phyloP scores from a whole-genome alignment of 768 basidiomycete genomes.

The Floccularia luteovirens region DNA sequence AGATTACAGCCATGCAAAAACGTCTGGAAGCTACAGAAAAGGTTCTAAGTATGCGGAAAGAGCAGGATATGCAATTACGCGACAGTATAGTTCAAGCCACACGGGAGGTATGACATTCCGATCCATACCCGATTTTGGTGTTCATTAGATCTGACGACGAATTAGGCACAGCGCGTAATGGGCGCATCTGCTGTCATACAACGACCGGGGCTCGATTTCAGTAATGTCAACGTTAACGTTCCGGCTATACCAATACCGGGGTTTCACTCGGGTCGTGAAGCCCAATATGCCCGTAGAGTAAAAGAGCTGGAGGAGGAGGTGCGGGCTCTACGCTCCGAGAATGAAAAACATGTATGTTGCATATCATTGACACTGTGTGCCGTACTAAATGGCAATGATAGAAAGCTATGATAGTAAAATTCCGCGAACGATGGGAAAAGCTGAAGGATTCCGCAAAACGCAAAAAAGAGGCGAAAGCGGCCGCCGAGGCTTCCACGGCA shows the following conservation, averaged over 20 bases:
- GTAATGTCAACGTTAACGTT: conserved; percentile 49
- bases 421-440: conserved; percentile 85
- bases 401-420: conserved; percentile 80
- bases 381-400: conserved; percentile 20
- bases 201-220: conserved; percentile 46
- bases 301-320: conserved; percentile 82
- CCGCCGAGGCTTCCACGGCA: conserved; percentile 34
- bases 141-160: not conserved
- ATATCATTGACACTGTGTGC: conserved; percentile 1
- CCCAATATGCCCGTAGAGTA: conserved; percentile 51
- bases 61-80: conserved; percentile 72
- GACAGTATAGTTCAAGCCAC: conserved; percentile 72
- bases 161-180: conserved; percentile 75
- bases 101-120: conserved; percentile 39
- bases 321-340: conserved; percentile 53
- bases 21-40: conserved; percentile 56
- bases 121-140: not conserved
- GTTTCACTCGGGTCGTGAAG: conserved; percentile 44
- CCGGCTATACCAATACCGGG: conserved; percentile 43
- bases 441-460: conserved; percentile 83
- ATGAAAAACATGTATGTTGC: conserved; percentile 70
- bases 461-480: conserved; percentile 71
- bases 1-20: conserved; percentile 49
- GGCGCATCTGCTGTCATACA: conserved; percentile 57
- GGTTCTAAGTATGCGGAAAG: conserved; percentile 59